phyloP scores from a whole-genome alignment of 352 stramenopile species.

The Globisporangium irregulare region DNA sequence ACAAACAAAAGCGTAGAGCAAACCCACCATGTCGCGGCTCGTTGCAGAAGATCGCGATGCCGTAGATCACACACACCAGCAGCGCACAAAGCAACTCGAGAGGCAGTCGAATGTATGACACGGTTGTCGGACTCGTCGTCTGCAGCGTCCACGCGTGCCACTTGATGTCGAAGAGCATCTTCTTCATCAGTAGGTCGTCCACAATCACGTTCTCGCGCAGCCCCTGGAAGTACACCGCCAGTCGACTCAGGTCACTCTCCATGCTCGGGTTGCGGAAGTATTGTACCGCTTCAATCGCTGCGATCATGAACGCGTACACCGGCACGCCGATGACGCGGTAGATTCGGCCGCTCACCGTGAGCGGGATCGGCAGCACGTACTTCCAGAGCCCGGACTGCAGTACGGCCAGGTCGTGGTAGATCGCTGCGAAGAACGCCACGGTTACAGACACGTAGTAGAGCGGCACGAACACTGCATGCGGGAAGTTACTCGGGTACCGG shows the following conservation, averaged over 20 bases:
- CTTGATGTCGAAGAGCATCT: conserved; percentile 30
- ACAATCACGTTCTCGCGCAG: conserved; percentile 25
- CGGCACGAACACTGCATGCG: conserved; percentile 49
- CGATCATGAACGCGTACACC: conserved; percentile 55
- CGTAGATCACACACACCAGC: conserved; percentile 49
- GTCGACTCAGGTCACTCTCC: conserved; percentile 36
- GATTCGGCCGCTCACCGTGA: conserved; percentile 51
- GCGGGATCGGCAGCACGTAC: conserved; percentile 59
- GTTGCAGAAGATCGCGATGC: conserved; percentile 61
- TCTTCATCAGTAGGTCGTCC: conserved; percentile 28
- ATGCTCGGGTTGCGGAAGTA: conserved; percentile 43
- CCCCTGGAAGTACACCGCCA: conserved; percentile 37
- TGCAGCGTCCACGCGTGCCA: conserved; percentile 29
- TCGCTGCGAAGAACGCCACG: conserved; percentile 28
- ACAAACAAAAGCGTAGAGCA: not conserved
- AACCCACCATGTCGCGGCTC: conserved; percentile 64
- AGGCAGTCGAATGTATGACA: conserved; percentile 34
- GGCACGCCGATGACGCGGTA: conserved; percentile 64
- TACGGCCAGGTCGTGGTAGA: conserved; percentile 43
- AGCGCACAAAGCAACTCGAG: conserved; percentile 49
- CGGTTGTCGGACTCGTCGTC: conserved; percentile 22
- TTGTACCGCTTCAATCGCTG: conserved; percentile 44
- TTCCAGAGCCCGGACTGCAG: conserved; percentile 43
- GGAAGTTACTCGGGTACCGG: conserved; percentile 55
- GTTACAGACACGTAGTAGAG: conserved; percentile 46